These are phyloP conservation scores for Pythium phragmiticola DNA, from an alignment of 352 stramenopile species.

Conservation along the genomic window DNA sequence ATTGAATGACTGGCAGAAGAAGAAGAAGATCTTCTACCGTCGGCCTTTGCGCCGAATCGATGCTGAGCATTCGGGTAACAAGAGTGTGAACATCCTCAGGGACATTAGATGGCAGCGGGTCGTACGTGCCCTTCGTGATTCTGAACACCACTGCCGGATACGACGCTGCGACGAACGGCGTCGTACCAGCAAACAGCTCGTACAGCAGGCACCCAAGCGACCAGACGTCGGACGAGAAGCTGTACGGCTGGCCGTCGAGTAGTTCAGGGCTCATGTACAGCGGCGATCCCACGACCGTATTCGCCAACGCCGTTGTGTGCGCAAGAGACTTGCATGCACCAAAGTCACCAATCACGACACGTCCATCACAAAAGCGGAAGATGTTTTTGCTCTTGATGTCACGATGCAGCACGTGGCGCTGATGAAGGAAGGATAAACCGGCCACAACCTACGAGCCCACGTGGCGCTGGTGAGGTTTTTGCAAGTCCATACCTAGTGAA, in stretches of 20 bases:
- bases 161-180: constrained; percentile 60
- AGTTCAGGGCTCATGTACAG: constrained; percentile 82
- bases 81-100: constrained; percentile 25
- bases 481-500: no score
- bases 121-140: constrained; percentile 40
- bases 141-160: constrained; percentile 51
- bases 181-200: constrained; percentile 47
- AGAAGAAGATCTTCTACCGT: constrained; percentile 8
- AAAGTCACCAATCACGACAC: constrained; percentile 80
- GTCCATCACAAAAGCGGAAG: constrained; percentile 80
- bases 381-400: constrained; percentile 89
- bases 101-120: constrained; percentile 24
- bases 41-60: constrained; percentile 16
- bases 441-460: constrained; percentile 58
- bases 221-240: constrained; percentile 69
- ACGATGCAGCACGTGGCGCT: constrained; percentile 61
- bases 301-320: constrained; percentile 26
- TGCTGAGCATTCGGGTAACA: constrained; percentile 31
- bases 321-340: constrained; percentile 52
- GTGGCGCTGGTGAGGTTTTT: no score
- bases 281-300: constrained; percentile 61
- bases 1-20: neutral
- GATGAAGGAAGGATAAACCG: constrained; percentile 82
- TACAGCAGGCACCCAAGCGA: constrained; percentile 83
- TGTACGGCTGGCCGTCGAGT: constrained; percentile 54